Percentiles rank a stretch among this genome's conserved stretches.
These are phyloP conservation scores for Phytophthora sojae DNA, from an alignment of 352 stramenopile species.

Conservation along the genomic window DNA sequence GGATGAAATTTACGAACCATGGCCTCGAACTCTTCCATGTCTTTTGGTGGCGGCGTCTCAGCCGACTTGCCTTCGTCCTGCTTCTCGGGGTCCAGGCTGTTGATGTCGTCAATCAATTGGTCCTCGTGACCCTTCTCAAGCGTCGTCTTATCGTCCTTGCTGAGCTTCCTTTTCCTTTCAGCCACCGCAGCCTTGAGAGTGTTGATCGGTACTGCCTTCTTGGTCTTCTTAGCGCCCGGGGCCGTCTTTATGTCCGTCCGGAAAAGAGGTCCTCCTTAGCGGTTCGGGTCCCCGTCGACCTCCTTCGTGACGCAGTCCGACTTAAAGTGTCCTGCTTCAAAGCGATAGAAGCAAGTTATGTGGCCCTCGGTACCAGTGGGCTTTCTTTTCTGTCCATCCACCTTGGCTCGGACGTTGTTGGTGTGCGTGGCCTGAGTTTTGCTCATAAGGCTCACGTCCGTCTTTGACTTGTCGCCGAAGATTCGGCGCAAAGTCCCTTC, in stretches of 20 bases:
- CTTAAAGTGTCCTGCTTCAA: constrained; percentile 15
- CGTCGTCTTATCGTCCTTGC: background rate
- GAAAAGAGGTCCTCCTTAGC: constrained; percentile 7
- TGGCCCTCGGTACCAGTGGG: background rate
- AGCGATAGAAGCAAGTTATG: constrained; percentile 11
- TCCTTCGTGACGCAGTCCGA: background rate
- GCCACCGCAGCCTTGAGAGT: too few relatives aligned
- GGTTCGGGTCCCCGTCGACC: constrained; percentile 3
- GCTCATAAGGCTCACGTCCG: constrained; percentile 2
- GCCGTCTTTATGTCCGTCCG: constrained; percentile 16
- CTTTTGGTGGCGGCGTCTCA: background rate
- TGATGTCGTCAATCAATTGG: too few relatives aligned
- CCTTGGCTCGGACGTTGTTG: constrained; percentile 6
- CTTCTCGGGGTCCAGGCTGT: background rate
- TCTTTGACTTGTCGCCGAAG: constrained; percentile 23
- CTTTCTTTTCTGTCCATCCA: constrained; percentile 4
- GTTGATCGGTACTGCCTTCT: background rate
- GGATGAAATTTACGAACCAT: too few relatives aligned
- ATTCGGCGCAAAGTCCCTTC: constrained; percentile 6
- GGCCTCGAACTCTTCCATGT: too few relatives aligned
- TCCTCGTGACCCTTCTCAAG: too few relatives aligned
- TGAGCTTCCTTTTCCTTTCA: too few relatives aligned
- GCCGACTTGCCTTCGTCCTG: background rate
- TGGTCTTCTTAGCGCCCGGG: constrained; percentile 8
- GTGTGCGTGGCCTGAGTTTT: background rate